Base-by-base conservation (phyloP, 1,139 yeast species). In the Yamadazyma taylorii region DNA sequence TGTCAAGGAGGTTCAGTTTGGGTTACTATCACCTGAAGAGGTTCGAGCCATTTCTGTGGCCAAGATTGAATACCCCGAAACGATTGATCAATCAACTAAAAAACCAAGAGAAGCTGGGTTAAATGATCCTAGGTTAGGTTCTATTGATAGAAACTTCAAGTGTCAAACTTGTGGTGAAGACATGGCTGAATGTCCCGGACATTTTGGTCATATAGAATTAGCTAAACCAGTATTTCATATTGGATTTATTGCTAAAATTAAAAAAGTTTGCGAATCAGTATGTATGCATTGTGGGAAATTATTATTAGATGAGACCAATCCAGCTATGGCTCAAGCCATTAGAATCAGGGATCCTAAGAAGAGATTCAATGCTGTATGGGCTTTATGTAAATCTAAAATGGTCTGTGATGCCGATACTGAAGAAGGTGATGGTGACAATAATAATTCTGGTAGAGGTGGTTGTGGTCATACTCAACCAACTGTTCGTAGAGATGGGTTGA, bases 121-220 rank as follows among this genome's bases (percentile, higher is more conserved):
- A 48, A 90, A 90, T 59, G 98, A 94, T 60, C 97, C 98, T 41
- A 81, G 97, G 53, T 73, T 94, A 46, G 99, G 99, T 37, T 87
- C 97, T 9, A 92, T 92, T 52, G 99, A 94, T 65, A 81, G 98
- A 61, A 90, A 89, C 61, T 86, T 85, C 74, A 87, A 88, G 69
- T 92, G 99, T 74, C 97, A 90, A 71, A 92, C 99, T 24, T 92
- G 99, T 75, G 95, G 96, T 55, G 98, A 92, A 64, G 96, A 94
- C 56, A 92, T 92, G 97, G 88, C 94, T 42, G 98, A 92, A 60
- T 94, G 99, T 66, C 97, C 97, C 1, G 99, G 99, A 42, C 99
- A 94, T 69, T 94, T 94, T 66, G 99, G 99, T 50, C 98, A 94
- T 60, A 94, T 94, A 44, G 98, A 94, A 60, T 75, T 94, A 48